Evolutionary conservation across 176 grass and related monocot genomes (phyloP), one percentile per base, ranked within the genome.

Genomic region (Oryza punctata): DNA sequence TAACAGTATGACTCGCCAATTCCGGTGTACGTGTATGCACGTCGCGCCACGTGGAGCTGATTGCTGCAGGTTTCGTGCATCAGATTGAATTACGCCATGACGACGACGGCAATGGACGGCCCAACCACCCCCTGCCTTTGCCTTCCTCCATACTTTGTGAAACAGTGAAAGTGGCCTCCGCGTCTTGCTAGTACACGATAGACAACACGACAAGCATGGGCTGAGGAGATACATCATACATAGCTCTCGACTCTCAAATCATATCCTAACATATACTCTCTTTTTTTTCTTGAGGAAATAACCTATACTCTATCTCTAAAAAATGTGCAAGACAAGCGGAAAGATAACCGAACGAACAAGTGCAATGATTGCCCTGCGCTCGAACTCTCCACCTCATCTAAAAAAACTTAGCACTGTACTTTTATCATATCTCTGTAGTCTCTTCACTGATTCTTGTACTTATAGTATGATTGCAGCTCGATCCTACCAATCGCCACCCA

Each of bases 111-210:
- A 1, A n/a, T 5, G 47, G 80, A 66, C 44, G 67, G 32, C 10
- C 33, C 80, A 83, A 83, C 32, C 74, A 81, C 78, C 78, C 77
- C 24, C 80, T 25, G 54, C 80, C 16, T 66, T 7, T 72, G 54
- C 78, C 54, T 30, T 72, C 25, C 19, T 44, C 59, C 59, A 15
- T 37, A 37, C 35, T 73, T 73, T 57, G 23, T 66, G 82, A 19
- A 41, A 33, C 67, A 44, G 23, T 66, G 82, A 19, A 41, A 33
- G 65, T 57, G 78, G 52, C 68, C 72, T 77, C 71, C 72, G 54
- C 54, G 14, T 86, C 78, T 67, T 44, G 21, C 28, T 12, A 43
- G 13, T 35, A 33, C 8, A 8, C 32, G 66, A 72, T n/a, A 57
- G 54, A 67, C 43, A 66, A 45, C 9, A 77, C 6, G 78, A 72